Percentiles rank a stretch among this genome's conserved stretches.
Evolutionary conservation across 208 protist genomes (phyloP).

Genomic region (Porcisia hertigi): DNA sequence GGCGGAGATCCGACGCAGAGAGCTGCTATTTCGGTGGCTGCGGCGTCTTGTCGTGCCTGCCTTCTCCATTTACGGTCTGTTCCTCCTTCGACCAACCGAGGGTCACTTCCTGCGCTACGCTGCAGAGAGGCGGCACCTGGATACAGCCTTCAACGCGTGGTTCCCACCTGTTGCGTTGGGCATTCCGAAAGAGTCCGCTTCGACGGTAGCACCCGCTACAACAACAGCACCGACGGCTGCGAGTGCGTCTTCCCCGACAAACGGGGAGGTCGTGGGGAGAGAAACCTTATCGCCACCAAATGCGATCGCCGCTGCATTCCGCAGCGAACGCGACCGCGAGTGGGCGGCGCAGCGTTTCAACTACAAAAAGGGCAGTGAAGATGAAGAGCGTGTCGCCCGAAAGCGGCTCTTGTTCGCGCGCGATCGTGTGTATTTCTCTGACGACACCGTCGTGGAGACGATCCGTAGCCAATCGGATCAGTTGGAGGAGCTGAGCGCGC

Average conservation of each 20-base stretch:
- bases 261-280: neutral
- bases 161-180: conserved; percentile 45
- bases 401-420: conserved; percentile 58
- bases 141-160: conserved; percentile 56
- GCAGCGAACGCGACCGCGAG: conserved; percentile 26
- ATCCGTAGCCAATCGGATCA: conserved; percentile 34
- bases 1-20: conserved; percentile 46
- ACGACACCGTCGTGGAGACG: conserved; percentile 40
- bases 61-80: conserved; percentile 60
- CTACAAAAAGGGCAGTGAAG: conserved; percentile 32
- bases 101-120: conserved; percentile 81
- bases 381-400: conserved; percentile 46
- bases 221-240: neutral
- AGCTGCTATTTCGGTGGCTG: conserved; percentile 44
- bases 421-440: conserved; percentile 33
- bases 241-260: neutral
- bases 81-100: conserved; percentile 65
- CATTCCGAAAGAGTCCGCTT: neutral
- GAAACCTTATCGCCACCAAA: neutral
- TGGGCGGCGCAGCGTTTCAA: conserved; percentile 34
- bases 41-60: conserved; percentile 59
- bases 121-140: conserved; percentile 67
- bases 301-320: conserved; percentile 9
- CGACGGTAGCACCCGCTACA: neutral
- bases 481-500: conserved; percentile 33